phyloP scores from a whole-genome alignment of 1,284 basidiomycete species.

The Calocybe gambosa region DNA sequence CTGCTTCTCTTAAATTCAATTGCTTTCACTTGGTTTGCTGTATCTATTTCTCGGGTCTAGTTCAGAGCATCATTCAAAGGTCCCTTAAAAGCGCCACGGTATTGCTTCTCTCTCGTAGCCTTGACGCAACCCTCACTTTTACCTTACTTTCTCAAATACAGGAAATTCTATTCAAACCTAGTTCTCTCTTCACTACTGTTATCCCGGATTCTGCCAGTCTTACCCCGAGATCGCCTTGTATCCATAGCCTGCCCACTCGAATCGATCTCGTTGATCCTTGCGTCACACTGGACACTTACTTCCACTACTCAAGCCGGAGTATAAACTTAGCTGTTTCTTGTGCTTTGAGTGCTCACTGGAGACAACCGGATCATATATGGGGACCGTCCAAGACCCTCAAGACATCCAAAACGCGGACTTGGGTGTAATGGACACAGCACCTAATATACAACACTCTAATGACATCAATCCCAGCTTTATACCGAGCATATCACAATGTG shows the following conservation, averaged over 20 bases:
- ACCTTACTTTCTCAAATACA: constrained; percentile 10
- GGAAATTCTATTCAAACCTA: constrained; percentile 9
- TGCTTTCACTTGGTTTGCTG: constrained; percentile 7
- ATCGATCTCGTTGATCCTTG: constrained; percentile 20
- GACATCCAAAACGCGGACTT: constrained; percentile 23
- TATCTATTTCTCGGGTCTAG: constrained; percentile 3
- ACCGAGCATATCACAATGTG: constrained; percentile 16
- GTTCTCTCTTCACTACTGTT: constrained; percentile 12
- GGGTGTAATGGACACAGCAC: constrained; percentile 30
- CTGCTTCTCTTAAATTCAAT: constrained; percentile 9
- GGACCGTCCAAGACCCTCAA: constrained; percentile 24
- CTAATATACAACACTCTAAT: constrained; percentile 19
- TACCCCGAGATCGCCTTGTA: constrained; percentile 16
- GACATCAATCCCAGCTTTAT: constrained; percentile 22
- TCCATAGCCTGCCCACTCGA: constrained; percentile 15
- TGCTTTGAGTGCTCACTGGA: constrained; percentile 1
- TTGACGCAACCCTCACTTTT: not conserved
- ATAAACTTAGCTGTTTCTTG: constrained; percentile 5
- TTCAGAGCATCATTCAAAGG: not conserved
- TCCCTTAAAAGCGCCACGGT: not conserved
- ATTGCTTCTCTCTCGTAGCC: not conserved
- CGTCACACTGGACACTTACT: constrained; percentile 15
- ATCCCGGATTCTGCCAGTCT: constrained; percentile 11
- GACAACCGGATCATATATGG: constrained; percentile 16
- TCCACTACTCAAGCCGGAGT: constrained; percentile 10